Evolutionary conservation across 352 stramenopile genomes (phyloP).

Genomic region (Phytophthora chlamydospora): DNA sequence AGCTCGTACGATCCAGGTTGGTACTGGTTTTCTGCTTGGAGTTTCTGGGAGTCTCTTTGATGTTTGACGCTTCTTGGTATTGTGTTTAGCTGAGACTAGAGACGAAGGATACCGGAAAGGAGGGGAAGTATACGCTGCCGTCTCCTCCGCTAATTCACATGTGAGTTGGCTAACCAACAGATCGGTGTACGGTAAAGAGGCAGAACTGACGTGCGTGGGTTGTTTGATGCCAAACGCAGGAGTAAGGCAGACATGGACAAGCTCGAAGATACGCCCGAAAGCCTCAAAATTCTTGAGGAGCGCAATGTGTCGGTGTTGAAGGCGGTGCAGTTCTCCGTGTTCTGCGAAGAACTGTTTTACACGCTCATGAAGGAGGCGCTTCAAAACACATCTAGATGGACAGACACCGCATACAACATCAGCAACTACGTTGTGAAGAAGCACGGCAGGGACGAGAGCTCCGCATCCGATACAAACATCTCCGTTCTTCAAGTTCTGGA

Average conservation of each 20-base stretch:
- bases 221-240: constrained; percentile 30
- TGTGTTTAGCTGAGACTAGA: constrained; percentile 42
- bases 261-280: constrained; percentile 64
- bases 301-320: constrained; percentile 76
- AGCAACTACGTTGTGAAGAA: constrained; percentile 65
- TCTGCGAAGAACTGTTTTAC: constrained; percentile 88
- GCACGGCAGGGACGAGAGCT: constrained; percentile 41
- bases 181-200: neutral
- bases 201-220: neutral
- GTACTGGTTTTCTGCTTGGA: neutral
- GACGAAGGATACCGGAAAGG: constrained; percentile 39
- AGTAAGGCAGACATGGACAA: constrained; percentile 60
- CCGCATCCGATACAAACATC: constrained; percentile 39
- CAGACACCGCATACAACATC: constrained; percentile 67
- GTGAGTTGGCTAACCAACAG: constrained; percentile 27
- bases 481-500: constrained; percentile 83
- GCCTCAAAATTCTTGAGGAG: constrained; percentile 66
- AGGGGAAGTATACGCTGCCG: constrained; percentile 50
- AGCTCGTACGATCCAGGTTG: constrained; percentile 74
- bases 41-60: constrained; percentile 6
- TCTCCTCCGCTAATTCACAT: constrained; percentile 48
- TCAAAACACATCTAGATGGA: constrained; percentile 70
- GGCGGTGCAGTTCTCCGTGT: constrained; percentile 87
- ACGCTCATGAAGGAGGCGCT: constrained; percentile 84
- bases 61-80: neutral